A percentile compares a stretch with the other conserved stretches of the same genome.
phyloP scores from a whole-genome alignment of 768 basidiomycete genomes.

The Thelephora ganbajun region DNA sequence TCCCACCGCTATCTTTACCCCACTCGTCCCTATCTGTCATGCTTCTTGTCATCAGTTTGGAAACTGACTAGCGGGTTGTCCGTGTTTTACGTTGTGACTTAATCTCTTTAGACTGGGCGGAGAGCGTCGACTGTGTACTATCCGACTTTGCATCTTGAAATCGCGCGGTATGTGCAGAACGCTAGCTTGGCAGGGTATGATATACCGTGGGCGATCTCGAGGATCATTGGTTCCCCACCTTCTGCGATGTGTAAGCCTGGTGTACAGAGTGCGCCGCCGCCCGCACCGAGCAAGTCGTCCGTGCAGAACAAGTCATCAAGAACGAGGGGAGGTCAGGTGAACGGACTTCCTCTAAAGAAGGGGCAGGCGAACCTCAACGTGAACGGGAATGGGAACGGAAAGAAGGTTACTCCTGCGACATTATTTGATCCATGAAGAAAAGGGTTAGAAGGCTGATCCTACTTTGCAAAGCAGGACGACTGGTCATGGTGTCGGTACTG shows the following conservation, averaged over 20 bases:
- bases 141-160: constrained; percentile 85
- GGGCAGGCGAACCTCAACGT: too few species aligned
- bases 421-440: too few species aligned
- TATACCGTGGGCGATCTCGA: constrained; percentile 68
- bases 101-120: constrained; percentile 57
- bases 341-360: too few species aligned
- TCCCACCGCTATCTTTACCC: background rate
- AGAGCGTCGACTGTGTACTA: constrained; percentile 95
- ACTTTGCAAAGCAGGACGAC: too few species aligned
- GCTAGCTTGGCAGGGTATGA: constrained; percentile 56
- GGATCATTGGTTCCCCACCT: constrained; percentile 73
- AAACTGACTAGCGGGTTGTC: background rate
- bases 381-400: constrained; percentile 2
- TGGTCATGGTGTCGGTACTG: too few species aligned
- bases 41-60: background rate
- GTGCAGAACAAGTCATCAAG: too few species aligned
- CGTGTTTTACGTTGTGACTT: background rate
- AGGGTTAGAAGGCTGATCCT: too few species aligned
- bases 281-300: too few species aligned
- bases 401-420: too few species aligned
- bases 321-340: too few species aligned
- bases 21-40: background rate
- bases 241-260: constrained; percentile 33
- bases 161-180: constrained; percentile 72
- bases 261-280: too few species aligned